Percentiles rank a stretch among this genome's conserved stretches.
Conservation (phyloP, 352 stramenopile species). For the Thraustochytrium sp. region DNA sequence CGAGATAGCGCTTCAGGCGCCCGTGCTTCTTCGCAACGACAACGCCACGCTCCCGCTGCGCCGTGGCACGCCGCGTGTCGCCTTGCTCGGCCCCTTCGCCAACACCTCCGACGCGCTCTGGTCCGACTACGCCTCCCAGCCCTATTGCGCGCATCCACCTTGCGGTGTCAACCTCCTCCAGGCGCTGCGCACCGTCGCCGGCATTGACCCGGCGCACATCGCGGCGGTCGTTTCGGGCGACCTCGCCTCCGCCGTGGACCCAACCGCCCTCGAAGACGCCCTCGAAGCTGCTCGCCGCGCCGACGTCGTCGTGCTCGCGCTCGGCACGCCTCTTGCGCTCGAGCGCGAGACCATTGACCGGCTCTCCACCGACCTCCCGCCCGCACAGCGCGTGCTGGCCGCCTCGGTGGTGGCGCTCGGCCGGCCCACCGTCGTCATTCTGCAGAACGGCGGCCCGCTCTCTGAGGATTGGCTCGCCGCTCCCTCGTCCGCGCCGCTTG, state of each 20-base stretch:
- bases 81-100: conserved; percentile 67
- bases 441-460: conserved; percentile 36
- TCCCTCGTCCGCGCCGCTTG: not conserved
- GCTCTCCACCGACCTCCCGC: not conserved
- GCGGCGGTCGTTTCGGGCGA: not conserved
- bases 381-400: not conserved
- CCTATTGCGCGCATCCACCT: conserved; percentile 61
- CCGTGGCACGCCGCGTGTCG: conserved; percentile 50
- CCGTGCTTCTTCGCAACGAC: conserved; percentile 45
- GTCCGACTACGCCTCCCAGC: conserved; percentile 67
- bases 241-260: not conserved
- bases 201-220: not conserved
- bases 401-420: not conserved
- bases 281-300: not conserved
- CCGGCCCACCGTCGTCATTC: conserved; percentile 19
- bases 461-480: conserved; percentile 23
- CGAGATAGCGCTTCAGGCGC: conserved; percentile 12
- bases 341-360: conserved; percentile 42
- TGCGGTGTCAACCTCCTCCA: conserved; percentile 50
- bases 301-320: conserved; percentile 41
- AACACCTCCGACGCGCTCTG: conserved; percentile 55
- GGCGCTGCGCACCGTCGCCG: conserved; percentile 47
- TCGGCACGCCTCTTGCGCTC: not conserved
- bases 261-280: not conserved
- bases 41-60: conserved; percentile 16